Base-by-base conservation (phyloP, 768 basidiomycete genomes). In the Dentipellis fragilis region DNA sequence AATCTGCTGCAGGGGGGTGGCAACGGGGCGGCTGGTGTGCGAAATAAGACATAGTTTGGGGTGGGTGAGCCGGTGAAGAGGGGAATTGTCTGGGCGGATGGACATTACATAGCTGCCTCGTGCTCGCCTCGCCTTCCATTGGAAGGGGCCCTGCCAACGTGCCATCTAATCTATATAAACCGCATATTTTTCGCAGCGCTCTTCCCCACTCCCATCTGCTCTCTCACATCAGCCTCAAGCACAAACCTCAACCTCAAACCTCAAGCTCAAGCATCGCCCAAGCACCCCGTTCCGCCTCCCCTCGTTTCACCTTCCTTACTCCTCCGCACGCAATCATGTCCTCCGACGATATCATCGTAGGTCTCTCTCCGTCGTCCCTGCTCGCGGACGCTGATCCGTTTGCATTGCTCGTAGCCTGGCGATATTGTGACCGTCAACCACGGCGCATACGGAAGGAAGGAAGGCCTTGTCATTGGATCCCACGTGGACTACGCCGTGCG, bases 391-490 rank as follows among this genome's bases (percentile, higher is more conserved):
- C 17, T 37, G 36, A 40, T 49, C 35, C 19, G 6, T 47, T 9
- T 56, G 46, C 34, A 29, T 29, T 29, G 29, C 29, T 29, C 6
- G 21, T 55, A 89, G 85, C 80, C 87, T 54, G 89, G 89, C 58
- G 89, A 92, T 68, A 76, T 90, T 65, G 89, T 92, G 69, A 76
- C 85, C 55, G 84, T 91, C 64, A 77, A 81, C 64, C 78, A 87
- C 65, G 80, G 80, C 39, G 52, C 69, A 34, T 76, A 76, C 57
- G 85, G 84, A 62, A 75, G 79, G 59, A 80, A 77, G 64, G 89
- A 93, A 66, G 90, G 91, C 52, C 78, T 91, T 56, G 89, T 92
- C 60, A 72, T 90, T 38, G 87, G 88, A 40, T 79, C 86, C 36
- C 83, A 87, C 71, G 63, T 79, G 56, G 89, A 92, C 78, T 73